phyloP scores from a whole-genome alignment of 1,284 basidiomycete species.

The Ceratorhiza oryzae-sativae region DNA sequence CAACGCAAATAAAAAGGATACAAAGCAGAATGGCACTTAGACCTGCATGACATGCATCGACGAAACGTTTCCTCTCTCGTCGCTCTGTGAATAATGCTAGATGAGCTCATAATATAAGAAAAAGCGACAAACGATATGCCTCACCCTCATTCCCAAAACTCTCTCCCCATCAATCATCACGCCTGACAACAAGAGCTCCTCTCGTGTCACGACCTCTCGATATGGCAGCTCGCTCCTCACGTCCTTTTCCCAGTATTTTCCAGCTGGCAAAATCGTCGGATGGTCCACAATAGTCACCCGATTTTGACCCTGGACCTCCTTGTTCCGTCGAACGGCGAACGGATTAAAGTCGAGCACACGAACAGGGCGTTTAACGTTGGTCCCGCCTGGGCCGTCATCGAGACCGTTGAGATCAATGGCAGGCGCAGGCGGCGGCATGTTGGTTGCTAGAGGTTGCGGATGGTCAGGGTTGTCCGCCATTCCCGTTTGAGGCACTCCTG shows the following conservation, averaged over 20 bases:
- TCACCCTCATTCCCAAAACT: slow-evolving; percentile 33
- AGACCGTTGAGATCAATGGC: slow-evolving; percentile 4
- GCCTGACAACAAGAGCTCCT: slow-evolving; percentile 29
- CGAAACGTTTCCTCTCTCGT: slow-evolving; percentile 34
- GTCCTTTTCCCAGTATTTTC: slow-evolving; percentile 31
- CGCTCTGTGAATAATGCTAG: slow-evolving; percentile 8
- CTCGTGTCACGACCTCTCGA: slow-evolving; percentile 30
- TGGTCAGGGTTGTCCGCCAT: background rate
- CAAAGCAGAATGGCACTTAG: background rate
- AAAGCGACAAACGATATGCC: background rate
- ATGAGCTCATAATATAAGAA: background rate
- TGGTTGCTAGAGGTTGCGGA: background rate
- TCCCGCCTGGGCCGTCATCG: slow-evolving; percentile 26
- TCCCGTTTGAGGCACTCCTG: background rate
- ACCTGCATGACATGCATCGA: slow-evolving; percentile 38
- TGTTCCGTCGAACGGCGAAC: slow-evolving; percentile 14
- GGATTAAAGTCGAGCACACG: slow-evolving; percentile 36
- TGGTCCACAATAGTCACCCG: background rate
- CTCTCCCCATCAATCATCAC: slow-evolving; percentile 38
- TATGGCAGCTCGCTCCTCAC: slow-evolving; percentile 26
- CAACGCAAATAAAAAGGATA: background rate
- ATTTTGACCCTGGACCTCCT: slow-evolving; percentile 6
- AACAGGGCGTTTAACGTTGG: slow-evolving; percentile 29
- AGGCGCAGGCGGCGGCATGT: background rate
- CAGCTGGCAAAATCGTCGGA: slow-evolving; percentile 3